phyloP scores from a whole-genome alignment of 768 basidiomycete genomes.

The Serendipita indica region DNA sequence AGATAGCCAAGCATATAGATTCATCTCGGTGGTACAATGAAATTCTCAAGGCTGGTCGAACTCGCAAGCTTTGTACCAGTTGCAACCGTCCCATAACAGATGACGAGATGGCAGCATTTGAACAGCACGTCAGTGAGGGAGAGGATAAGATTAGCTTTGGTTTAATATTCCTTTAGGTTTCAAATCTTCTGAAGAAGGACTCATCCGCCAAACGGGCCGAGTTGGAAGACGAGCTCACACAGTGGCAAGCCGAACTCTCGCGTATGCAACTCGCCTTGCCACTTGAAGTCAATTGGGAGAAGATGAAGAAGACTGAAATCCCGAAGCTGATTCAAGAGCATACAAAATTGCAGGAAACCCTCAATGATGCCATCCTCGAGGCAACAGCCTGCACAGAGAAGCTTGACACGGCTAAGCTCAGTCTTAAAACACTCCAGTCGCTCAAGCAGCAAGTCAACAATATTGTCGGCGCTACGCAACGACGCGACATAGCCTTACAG shows the following conservation, averaged over 20 bases:
- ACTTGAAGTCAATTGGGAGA: slow-evolving; percentile 36
- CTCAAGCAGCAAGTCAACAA: slow-evolving; percentile 49
- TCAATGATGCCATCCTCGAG: slow-evolving; percentile 34
- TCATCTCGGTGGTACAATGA: slow-evolving; percentile 26
- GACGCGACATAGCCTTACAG: slow-evolving; percentile 6
- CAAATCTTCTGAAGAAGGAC: background rate
- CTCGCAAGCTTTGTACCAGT: slow-evolving; percentile 53
- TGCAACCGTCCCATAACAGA: slow-evolving; percentile 59
- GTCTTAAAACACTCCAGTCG: slow-evolving; percentile 41
- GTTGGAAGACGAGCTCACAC: slow-evolving; percentile 32
- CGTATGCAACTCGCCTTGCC: slow-evolving; percentile 46
- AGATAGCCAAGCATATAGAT: slow-evolving; percentile 19
- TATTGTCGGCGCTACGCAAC: slow-evolving; percentile 21
- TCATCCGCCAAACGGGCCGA: slow-evolving; percentile 15
- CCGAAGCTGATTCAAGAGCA: slow-evolving; percentile 42
- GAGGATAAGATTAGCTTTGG: background rate
- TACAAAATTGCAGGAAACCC: slow-evolving; percentile 32
- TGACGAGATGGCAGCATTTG: slow-evolving; percentile 42
- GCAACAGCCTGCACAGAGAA: slow-evolving; percentile 53
- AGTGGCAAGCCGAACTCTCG: slow-evolving; percentile 47
- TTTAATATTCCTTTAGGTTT: background rate
- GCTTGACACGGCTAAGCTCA: slow-evolving; percentile 38
- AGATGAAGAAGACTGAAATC: slow-evolving; percentile 46
- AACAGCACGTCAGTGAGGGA: slow-evolving; percentile 45
- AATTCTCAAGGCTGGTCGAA: slow-evolving; percentile 45